Base-by-base conservation (phyloP, 176 grass and related monocot species). In the Oryza meyeriana region DNA sequence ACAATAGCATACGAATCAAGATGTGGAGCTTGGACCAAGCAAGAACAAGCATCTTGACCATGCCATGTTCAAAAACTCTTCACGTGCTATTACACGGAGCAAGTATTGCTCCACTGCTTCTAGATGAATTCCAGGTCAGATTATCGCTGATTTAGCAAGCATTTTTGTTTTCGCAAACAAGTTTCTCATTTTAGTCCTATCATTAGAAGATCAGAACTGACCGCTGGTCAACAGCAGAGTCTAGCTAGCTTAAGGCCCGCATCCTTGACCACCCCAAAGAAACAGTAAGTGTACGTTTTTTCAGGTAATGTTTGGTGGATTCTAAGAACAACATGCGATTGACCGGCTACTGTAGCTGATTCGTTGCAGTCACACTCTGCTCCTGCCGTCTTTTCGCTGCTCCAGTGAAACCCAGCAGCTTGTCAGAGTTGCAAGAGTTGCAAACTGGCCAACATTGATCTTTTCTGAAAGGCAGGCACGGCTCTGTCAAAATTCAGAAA, bases 201-300 rank as follows among this genome's bases (percentile, higher is more conserved):
- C 44, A 75, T 75, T 89, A 39, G 76, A 69, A 69, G 34, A 38
- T 71, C 8, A 66, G 50, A 66, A 61, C 17, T 41, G 79, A 74
- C 8, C 77, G 30, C 16, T 20, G 20, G 71, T 76, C 87, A 89
- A 35, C 87, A 89, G 29, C 30, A 25, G 22, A 61, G 29, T 13
- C 2, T 78, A 63, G 16, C 35, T 70, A 62, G 20, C 33, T 62
- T 70, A 28, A 48, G 30, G 27, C 22, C 20, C 10, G 44, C 36
- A 64, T 16, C 66, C 39, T 35, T 64, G 50, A 61, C 66, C 28
- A 74, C 24, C 33, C 24, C 22, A 59, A 20, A 38, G 61, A 88
- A 80, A 12, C 39, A 52, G 31, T 68, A 74, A 78, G 26, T 17
- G 12, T 38, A 27, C 18, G 61, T 74, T 25, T 39, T 20, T 44